Conservation (phyloP, 257 asterid genomes). For the Solanum bukasovii region DNA sequence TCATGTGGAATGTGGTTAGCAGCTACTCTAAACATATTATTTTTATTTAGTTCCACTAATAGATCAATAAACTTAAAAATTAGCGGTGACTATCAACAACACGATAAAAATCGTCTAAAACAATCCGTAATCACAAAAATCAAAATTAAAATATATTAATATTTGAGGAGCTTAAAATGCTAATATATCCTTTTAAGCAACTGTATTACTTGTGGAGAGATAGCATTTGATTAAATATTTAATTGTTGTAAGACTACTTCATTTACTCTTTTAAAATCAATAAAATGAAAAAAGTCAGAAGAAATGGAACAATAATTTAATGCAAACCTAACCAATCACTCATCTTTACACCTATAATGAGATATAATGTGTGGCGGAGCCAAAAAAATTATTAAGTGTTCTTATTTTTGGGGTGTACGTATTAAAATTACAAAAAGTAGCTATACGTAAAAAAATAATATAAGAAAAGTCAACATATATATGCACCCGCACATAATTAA, state of each 20-base stretch:
- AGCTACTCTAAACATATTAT: background rate
- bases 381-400: accelerated
- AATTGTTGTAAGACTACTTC: background rate
- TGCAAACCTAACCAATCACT: background rate
- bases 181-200: background rate
- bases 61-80: background rate
- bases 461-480: background rate
- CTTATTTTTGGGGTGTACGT: too few relatives aligned
- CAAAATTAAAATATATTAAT: background rate
- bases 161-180: background rate
- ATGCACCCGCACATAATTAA: too few relatives aligned
- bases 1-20: background rate
- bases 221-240: background rate
- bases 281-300: background rate
- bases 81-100: background rate
- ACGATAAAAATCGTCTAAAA: background rate
- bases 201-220: background rate
- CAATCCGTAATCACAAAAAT: background rate
- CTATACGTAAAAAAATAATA: too few relatives aligned
- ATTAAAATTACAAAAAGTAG: too few relatives aligned
- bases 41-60: background rate
- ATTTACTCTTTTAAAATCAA: background rate
- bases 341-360: background rate
- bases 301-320: background rate
- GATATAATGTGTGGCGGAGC: background rate